A percentile compares a stretch with the other conserved stretches of the same genome.
phyloP scores from a whole-genome alignment of 2,329 filamentous ascomycete genomes.

The Ceratocystis albifundus region DNA sequence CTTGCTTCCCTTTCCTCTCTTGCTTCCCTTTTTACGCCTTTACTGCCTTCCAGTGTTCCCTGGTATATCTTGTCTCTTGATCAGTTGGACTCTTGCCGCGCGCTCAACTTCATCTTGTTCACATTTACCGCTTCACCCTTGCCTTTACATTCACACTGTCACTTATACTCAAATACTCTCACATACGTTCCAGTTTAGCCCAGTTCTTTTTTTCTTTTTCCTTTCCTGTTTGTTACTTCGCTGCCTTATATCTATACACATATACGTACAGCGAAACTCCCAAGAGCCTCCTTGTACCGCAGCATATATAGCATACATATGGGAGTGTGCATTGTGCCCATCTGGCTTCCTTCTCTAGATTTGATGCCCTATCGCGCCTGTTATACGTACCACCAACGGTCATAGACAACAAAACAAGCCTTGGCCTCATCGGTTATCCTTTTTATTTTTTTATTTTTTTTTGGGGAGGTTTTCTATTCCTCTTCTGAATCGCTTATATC shows the following conservation, averaged over 20 bases:
- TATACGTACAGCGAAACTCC: too few relatives aligned
- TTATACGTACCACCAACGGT: neutral
- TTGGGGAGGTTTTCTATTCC: too few relatives aligned
- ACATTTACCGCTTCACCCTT: neutral
- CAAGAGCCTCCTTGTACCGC: too few relatives aligned
- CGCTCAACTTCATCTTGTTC: neutral
- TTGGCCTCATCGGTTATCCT: neutral
- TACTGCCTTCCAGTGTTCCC: neutral
- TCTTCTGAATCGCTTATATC: conserved; percentile 14
- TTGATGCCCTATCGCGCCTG: neutral
- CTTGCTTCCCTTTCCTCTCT: neutral
- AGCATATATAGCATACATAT: too few relatives aligned
- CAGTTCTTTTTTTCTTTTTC: too few relatives aligned
- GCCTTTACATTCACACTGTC: too few relatives aligned
- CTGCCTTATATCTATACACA: too few relatives aligned
- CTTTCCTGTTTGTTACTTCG: too few relatives aligned
- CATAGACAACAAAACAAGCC: conserved; percentile 11
- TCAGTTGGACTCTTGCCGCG: neutral
- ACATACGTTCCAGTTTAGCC: too few relatives aligned
- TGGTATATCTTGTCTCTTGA: neutral
- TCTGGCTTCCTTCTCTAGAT: neutral
- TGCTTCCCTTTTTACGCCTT: neutral
- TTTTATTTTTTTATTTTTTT: too few relatives aligned
- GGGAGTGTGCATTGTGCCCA: too few relatives aligned
- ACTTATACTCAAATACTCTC: too few relatives aligned